Evolutionary conservation across 2,329 filamentous ascomycete species (phyloP), one percentile per base, ranked within the genome.

Genomic region (Penicillium corylophilum): DNA sequence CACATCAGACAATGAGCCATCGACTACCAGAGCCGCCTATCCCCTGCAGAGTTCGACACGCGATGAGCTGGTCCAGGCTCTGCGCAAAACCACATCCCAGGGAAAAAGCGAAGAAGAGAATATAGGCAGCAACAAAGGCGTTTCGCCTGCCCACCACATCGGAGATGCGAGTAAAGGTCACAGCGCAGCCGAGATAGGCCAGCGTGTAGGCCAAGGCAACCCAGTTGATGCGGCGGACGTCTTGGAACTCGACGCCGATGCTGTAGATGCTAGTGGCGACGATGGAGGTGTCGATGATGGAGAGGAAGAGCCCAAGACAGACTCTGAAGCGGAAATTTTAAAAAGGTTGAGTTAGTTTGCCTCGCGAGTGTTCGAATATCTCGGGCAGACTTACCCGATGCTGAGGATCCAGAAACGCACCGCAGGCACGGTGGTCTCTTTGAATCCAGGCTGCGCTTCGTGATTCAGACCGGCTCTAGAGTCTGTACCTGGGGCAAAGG

Each of bases 31-130:
- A 57, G 0, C 67, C 68, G 4, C 68, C 67, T 16, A 69, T 54
- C 4, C 67, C 66, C 50, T 71, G 68, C 10, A 70, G 28, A 4
- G 59, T 59, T 33, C 68, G 59, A 33, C 56, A 65, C 9, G 58
- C 56, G 41, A 70, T 68, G 7, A 71, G 70, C 60, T 82, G 74
- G 7, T 64, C 57, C 39, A 82, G 56, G 18, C 50, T 73, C 44
- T 69, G 59, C 6, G 77, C 68, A 52, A 77, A 78, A 1, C 77
- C 82, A 58, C 82, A 83, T 2, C 72, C 82, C 2, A 84, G 60
- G 0, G 82, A 85, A 57, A 83, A 84, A 26, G 65, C 72, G 46
- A 83, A 71, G 57, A 85, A 85, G 16, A 84, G 64, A 36, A 79
- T 46, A 56, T 79, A 82, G 26, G 79, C 78, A 2, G 67, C 64